Percentiles rank a stretch among this genome's conserved stretches.
Evolutionary conservation across 352 stramenopile species (phyloP).

Genomic region (Phytophthora boehmeriae): DNA sequence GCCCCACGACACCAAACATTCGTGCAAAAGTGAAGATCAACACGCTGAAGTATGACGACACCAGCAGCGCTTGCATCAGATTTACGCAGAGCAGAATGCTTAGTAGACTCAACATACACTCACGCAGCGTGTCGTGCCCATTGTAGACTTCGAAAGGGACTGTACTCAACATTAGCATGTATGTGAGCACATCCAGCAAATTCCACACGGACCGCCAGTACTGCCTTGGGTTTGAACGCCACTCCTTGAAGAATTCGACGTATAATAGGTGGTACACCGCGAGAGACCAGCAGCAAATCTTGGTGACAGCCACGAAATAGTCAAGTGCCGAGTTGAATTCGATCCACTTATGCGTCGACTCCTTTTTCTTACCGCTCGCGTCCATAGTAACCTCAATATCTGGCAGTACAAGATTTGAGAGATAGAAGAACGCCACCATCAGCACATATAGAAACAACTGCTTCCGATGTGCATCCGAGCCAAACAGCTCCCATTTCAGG

Average conservation of each 20-base stretch:
- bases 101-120: conserved; percentile 56
- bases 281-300: conserved; percentile 47
- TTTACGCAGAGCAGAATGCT: conserved; percentile 62
- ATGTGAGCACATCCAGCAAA: conserved; percentile 55
- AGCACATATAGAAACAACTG: conserved; percentile 52
- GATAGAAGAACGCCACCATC: conserved; percentile 59
- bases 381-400: conserved; percentile 43
- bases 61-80: conserved; percentile 58
- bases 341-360: conserved; percentile 46
- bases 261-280: conserved; percentile 61
- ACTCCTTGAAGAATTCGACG: conserved; percentile 67
- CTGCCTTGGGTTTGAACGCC: conserved; percentile 36
- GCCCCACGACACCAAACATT: conserved; percentile 61
- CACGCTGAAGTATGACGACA: conserved; percentile 65
- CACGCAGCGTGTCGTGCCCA: conserved; percentile 38
- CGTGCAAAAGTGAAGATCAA: conserved; percentile 70
- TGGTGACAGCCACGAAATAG: conserved; percentile 48
- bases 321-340: conserved; percentile 44
- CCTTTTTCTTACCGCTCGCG: conserved; percentile 31
- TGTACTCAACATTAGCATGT: conserved; percentile 48
- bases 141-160: conserved; percentile 54
- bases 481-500: conserved; percentile 64
- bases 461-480: conserved; percentile 37
- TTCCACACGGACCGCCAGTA: conserved; percentile 70
- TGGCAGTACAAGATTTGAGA: conserved; percentile 54